Base-by-base conservation (phyloP, 225 moss, liverwort and hornwort genomes). In the Straminergon stramineum region DNA sequence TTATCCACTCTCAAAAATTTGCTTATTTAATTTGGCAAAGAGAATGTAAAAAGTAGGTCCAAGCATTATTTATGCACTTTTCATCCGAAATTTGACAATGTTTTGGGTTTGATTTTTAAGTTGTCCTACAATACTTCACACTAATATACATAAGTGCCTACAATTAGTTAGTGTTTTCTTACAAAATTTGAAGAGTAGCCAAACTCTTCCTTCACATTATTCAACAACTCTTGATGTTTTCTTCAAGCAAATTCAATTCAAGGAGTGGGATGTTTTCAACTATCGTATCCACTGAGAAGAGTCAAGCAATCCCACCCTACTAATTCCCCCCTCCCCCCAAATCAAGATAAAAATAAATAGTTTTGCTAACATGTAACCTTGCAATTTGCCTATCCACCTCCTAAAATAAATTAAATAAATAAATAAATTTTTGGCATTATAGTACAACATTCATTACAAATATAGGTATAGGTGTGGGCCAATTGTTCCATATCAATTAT, bases 401-500 rank as follows among this genome's bases (percentile, higher is more conserved):
- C 69, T 13, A n/a, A 69, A 13, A 69, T 69, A 69, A n/a, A 13
- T 68, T 12, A 69, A 8, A 31, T 15, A 69, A 37, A 37, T 12
- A 7, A 0, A 13, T 22, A 7, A 21, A n/a, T 7, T 4, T 24
- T 70, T 39, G 39, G 15, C 8, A 39, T 39, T 39, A 70, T 39
- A 5, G 5, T 24, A 24, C 22, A n/a, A 70, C 24, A 70, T 70
- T 24, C 2, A 0, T 48, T 48, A 48, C 48, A 48, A 48, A 6
- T 20, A 67, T 11, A 11, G 3, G 4, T 39, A 39, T 4, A 0
- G 1, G 5, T 70, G 7, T 1, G 2, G 0, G 5, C 24, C 8
- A 39, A 7, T n/a, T 41, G 24, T 70, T 7, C 14, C 3, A 8
- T 39, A 70, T 70, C 4, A 13, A 39, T 39, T 39, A 41, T 39